These are phyloP conservation scores for Candida frijolesensis DNA, from an alignment of 1,139 yeast species.

Conservation along the genomic window DNA sequence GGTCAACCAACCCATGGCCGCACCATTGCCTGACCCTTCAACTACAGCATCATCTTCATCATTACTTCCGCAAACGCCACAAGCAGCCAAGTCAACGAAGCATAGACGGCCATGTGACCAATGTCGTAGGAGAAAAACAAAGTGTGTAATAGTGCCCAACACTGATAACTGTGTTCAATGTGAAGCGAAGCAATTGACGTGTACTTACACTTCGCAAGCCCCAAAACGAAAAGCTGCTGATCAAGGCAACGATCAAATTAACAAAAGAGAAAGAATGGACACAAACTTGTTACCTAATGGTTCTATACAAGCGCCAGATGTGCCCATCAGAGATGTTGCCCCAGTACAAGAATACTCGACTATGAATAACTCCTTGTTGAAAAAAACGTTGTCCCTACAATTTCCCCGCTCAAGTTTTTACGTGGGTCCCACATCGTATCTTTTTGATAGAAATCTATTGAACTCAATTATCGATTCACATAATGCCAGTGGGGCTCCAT, in stretches of 20 bases:
- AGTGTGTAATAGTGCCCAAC: constrained; percentile 64
- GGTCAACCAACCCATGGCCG: not conserved
- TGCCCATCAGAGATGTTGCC: constrained; percentile 52
- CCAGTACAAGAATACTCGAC: constrained; percentile 59
- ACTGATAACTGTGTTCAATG: constrained; percentile 66
- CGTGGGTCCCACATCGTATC: constrained; percentile 70
- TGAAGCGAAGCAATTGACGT: constrained; percentile 65
- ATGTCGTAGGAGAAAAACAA: constrained; percentile 65
- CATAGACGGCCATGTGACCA: constrained; percentile 64
- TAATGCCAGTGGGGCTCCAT: constrained; percentile 19
- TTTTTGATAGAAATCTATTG: constrained; percentile 61
- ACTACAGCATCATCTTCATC: constrained; percentile 9
- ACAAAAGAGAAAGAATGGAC: constrained; percentile 19
- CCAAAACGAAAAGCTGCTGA: constrained; percentile 33
- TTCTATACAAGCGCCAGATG: constrained; percentile 48
- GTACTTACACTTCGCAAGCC: constrained; percentile 51
- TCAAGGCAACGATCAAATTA: constrained; percentile 13
- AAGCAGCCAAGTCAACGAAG: constrained; percentile 20
- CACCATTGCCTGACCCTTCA: constrained; percentile 1
- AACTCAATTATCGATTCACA: constrained; percentile 54
- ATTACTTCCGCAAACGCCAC: constrained; percentile 6
- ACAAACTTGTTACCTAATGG: constrained; percentile 14
- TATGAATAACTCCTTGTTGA: constrained; percentile 49
- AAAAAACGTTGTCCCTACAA: constrained; percentile 53
- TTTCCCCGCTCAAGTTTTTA: constrained; percentile 77